Evolutionary conservation across 306 rosid species (phyloP).

Genomic region (Cicer cuneatum): DNA sequence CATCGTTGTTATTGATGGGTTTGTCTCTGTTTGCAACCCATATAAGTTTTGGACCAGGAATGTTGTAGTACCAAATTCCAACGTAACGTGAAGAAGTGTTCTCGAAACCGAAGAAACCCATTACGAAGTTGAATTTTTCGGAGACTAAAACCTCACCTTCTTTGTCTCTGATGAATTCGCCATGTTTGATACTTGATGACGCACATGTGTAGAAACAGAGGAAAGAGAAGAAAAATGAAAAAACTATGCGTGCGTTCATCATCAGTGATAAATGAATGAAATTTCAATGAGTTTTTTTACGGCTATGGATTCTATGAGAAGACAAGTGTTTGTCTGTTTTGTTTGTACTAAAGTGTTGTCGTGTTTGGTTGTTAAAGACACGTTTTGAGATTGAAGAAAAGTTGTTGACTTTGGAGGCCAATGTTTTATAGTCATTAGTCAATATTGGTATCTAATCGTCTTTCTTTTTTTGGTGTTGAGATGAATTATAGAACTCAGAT

Average conservation of each 20-base stretch:
- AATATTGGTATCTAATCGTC: background rate
- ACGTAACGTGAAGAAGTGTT: constrained; percentile 59
- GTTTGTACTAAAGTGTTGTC: background rate
- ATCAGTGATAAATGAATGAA: background rate
- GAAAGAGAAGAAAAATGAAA: constrained; percentile 32
- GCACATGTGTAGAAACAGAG: constrained; percentile 49
- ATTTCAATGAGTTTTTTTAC: background rate
- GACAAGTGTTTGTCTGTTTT: background rate
- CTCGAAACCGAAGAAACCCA: constrained; percentile 71
- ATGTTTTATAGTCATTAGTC: background rate
- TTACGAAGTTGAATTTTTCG: constrained; percentile 40
- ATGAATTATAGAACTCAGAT: too few species aligned
- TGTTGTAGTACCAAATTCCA: constrained; percentile 70
- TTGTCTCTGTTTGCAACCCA: constrained; percentile 82
- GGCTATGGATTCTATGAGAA: background rate
- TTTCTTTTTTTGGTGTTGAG: too few species aligned
- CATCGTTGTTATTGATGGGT: constrained; percentile 55
- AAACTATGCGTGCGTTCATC: background rate
- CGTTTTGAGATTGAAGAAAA: background rate
- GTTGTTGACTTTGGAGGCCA: background rate
- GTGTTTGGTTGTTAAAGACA: background rate
- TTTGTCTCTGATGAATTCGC: constrained; percentile 47
- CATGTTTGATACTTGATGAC: constrained; percentile 44
- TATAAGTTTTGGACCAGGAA: constrained; percentile 26
- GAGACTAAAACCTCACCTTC: constrained; percentile 56